A percentile compares a stretch with the other conserved stretches of the same genome.
Evolutionary conservation across 129 eudicot species (phyloP).

Genomic region (Arctium minus): DNA sequence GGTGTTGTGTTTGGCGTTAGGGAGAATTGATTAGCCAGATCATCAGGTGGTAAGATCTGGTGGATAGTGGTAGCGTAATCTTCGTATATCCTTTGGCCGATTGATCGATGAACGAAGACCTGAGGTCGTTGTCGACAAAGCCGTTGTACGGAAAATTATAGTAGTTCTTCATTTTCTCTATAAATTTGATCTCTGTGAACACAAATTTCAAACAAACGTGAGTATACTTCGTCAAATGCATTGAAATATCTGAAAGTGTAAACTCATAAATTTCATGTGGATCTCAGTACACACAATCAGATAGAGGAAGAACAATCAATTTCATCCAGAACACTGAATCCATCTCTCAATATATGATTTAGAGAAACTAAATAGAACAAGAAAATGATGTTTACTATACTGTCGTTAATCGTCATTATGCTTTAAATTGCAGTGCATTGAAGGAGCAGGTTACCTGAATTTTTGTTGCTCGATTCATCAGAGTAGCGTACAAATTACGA

Average conservation of each 20-base stretch:
- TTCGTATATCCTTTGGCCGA: background rate
- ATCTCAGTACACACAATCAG: too few species aligned
- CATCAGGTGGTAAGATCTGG: background rate
- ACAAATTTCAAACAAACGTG: background rate
- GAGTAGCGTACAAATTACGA: background rate
- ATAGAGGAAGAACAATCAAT: too few species aligned
- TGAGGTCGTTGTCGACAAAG: background rate
- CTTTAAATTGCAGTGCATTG: background rate
- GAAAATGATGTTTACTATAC: background rate
- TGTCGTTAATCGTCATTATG: too few species aligned
- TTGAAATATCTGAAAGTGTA: too few species aligned
- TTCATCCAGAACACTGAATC: background rate
- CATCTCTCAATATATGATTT: background rate
- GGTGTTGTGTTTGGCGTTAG: background rate
- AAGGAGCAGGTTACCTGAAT: background rate
- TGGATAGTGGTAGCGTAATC: background rate
- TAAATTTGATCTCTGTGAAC: background rate
- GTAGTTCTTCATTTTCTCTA: background rate
- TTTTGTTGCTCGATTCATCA: background rate
- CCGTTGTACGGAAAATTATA: background rate
- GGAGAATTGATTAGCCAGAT: background rate
- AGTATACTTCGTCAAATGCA: too few species aligned
- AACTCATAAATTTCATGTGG: too few species aligned
- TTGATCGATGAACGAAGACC: background rate
- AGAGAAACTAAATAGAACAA: background rate